Base-by-base conservation (phyloP, 2,329 filamentous ascomycete species). In the Colletotrichum sp. region DNA sequence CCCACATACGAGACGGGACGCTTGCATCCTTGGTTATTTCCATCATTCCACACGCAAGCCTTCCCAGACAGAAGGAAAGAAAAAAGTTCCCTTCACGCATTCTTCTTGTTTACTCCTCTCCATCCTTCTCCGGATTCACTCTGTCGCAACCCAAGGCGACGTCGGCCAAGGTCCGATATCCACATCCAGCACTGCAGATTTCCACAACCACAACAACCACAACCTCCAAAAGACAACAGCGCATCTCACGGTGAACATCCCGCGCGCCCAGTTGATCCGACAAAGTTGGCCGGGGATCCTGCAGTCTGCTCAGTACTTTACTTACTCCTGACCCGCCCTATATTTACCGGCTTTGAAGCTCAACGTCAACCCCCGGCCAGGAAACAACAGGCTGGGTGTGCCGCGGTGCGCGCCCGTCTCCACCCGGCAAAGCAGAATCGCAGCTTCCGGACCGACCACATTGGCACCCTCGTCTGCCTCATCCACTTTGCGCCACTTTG, bases 391-490 rank as follows among this genome's bases (percentile, higher is more conserved):
- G 55, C 63, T 63, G 55, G 39, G 69, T 72, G 72, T 75, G 72
- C 68, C 62, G 72, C 68, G 60, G 72, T 59, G 62, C 57, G 52
- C 57, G 68, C 69, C 34, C 52, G 44, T 63, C 68, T 26, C 72
- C 72, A 75, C 72, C 55, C 72, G 39, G 72, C 26, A 68, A 36
- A 68, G 72, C 64, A 75, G 72, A 72, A 75, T 75, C 72, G 69
- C 57, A 72, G 21, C 72, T 72, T 75, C 55, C 39, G 63, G 65
- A 44, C 69, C 72, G 59, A 68, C 63, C 39, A 71, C 21, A 26
- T 21, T 65, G 55, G 60, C 62, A 39, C 72, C 69, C 72, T 64
- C 68, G 39, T 68, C 72, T 26, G 32, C 68, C 30, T 75, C 72
- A 72, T 68, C 72, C 72, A 75, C 72, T 64, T 34, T 72, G 69